phyloP scores from a whole-genome alignment of 768 basidiomycete genomes.

The Hydnomerulius pinastri region DNA sequence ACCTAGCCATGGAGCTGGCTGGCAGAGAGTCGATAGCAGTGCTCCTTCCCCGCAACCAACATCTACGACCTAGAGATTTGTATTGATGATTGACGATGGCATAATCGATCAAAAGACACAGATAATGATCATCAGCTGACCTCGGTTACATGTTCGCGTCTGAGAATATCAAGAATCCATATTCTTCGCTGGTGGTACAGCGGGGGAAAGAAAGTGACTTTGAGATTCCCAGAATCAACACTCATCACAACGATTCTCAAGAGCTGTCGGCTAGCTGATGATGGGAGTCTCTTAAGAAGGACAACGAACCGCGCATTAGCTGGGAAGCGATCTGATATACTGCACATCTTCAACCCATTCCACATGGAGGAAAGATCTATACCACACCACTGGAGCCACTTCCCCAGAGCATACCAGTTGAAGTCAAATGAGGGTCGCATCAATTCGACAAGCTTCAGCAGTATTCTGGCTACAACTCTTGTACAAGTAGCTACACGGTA shows the following conservation, averaged over 20 bases:
- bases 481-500: background rate
- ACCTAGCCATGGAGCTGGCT: constrained; percentile 74
- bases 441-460: background rate
- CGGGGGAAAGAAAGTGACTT: constrained; percentile 68
- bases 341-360: too few species aligned
- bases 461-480: background rate
- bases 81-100: background rate
- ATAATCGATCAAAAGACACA: background rate
- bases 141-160: constrained; percentile 55
- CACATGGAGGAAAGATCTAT: too few species aligned
- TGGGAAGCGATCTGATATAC: background rate
- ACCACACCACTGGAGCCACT: constrained; percentile 12
- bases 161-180: constrained; percentile 67
- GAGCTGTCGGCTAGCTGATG: constrained; percentile 2
- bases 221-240: constrained; percentile 26
- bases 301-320: background rate
- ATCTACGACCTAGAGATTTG: constrained; percentile 62
- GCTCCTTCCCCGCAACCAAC: constrained; percentile 85
- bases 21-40: constrained; percentile 66
- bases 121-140: constrained; percentile 34
- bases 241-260: constrained; percentile 18
- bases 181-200: constrained; percentile 67
- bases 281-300: constrained; percentile 1
- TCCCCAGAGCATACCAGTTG: constrained; percentile 23
- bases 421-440: too few species aligned